Evolutionary conservation across 1,284 basidiomycete genomes (phyloP).

Genomic region (Coriolopsis trogii): DNA sequence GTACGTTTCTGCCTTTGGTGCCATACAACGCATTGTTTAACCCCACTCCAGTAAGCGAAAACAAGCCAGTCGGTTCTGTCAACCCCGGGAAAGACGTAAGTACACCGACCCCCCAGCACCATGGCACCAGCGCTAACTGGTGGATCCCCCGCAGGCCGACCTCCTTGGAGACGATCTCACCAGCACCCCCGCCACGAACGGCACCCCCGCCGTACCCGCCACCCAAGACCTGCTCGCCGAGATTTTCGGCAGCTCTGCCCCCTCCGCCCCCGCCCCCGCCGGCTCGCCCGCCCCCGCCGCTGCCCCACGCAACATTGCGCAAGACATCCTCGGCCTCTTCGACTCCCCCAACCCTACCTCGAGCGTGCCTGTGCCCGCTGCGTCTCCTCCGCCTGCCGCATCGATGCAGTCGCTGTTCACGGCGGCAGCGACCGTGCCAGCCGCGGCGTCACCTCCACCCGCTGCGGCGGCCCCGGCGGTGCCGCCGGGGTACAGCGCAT

Average conservation of each 20-base stretch:
- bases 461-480: constrained; percentile 49
- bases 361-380: constrained; percentile 44
- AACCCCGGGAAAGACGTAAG: constrained; percentile 73
- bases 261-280: constrained; percentile 45
- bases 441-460: constrained; percentile 41
- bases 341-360: constrained; percentile 46
- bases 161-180: constrained; percentile 71
- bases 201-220: constrained; percentile 52
- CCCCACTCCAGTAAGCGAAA: constrained; percentile 77
- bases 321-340: constrained; percentile 94
- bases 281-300: constrained; percentile 41
- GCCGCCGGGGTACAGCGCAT: constrained; percentile 81
- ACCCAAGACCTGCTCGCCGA: constrained; percentile 92
- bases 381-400: constrained; percentile 32
- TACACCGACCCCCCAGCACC: background rate
- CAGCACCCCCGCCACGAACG: constrained; percentile 39
- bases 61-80: constrained; percentile 91
- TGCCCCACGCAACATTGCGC: constrained; percentile 64
- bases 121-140: background rate
- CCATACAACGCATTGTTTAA: background rate
- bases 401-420: constrained; percentile 24
- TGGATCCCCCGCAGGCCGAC: constrained; percentile 8
- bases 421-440: constrained; percentile 35
- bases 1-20: constrained; percentile 49
- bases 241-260: constrained; percentile 77